These are phyloP conservation scores for Neurospora sp. DNA, from an alignment of 495 filamentous ascomycete genomes.

Conservation along the genomic window DNA sequence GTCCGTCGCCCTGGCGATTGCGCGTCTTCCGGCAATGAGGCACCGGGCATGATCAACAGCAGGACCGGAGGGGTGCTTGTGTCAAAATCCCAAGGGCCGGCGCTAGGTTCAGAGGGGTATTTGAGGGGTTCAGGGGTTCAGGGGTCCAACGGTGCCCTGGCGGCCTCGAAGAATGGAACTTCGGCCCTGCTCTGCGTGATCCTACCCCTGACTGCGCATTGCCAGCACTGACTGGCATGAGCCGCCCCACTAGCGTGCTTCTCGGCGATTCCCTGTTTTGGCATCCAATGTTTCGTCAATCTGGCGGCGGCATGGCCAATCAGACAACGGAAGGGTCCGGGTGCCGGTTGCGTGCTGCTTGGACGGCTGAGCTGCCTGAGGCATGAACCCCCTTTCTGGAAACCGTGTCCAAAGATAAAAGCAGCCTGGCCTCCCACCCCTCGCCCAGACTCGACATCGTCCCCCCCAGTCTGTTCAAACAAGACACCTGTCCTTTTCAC, in stretches of 20 bases:
- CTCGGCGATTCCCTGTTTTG: constrained; percentile 17
- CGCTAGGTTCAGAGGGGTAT: background rate
- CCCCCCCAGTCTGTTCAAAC: constrained; percentile 4
- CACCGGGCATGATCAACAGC: background rate
- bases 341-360: background rate
- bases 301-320: constrained; percentile 16
- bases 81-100: background rate
- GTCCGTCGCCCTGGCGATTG: background rate
- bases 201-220: background rate
- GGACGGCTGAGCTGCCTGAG: constrained; percentile 15
- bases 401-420: constrained; percentile 29
- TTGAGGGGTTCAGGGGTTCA: background rate
- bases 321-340: background rate
- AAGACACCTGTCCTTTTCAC: constrained; percentile 23
- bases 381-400: constrained; percentile 12
- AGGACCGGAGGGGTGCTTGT: background rate
- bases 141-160: too few relatives aligned
- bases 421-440: constrained; percentile 16
- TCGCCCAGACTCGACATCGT: constrained; percentile 5
- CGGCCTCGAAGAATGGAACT: background rate
- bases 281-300: constrained; percentile 10
- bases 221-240: background rate
- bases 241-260: background rate
- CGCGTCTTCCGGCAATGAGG: background rate
- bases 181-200: background rate